These are phyloP conservation scores for Croton setiger DNA, from an alignment of 441 rosid species.

Conservation along the genomic window DNA sequence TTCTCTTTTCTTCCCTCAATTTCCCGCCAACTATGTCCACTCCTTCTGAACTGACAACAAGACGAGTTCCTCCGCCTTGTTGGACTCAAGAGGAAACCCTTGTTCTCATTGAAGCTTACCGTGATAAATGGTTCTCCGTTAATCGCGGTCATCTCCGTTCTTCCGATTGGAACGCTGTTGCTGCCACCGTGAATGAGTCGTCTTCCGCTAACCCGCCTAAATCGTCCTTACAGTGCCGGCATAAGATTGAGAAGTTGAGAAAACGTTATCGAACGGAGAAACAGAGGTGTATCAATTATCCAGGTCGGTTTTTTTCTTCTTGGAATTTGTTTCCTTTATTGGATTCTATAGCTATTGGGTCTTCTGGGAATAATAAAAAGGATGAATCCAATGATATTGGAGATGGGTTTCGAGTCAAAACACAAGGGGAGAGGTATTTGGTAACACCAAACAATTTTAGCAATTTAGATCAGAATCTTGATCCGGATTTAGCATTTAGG, in stretches of 20 bases:
- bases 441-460: not conserved
- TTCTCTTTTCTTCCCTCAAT: slow-evolving; percentile 6
- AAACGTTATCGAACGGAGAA: slow-evolving; percentile 82
- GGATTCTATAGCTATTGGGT: slow-evolving; percentile 81
- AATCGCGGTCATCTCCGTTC: slow-evolving; percentile 81
- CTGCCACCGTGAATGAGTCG: slow-evolving; percentile 49
- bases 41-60: slow-evolving; percentile 30
- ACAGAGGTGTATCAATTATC: slow-evolving; percentile 72
- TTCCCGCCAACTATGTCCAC: slow-evolving; percentile 20
- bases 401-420: slow-evolving; percentile 36
- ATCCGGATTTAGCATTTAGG: slow-evolving; percentile 10
- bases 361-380: slow-evolving; percentile 34
- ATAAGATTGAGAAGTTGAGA: slow-evolving; percentile 94
- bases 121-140: slow-evolving; percentile 79
- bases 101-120: slow-evolving; percentile 69
- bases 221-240: slow-evolving; percentile 86
- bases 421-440: slow-evolving; percentile 9
- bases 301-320: slow-evolving; percentile 59
- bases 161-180: slow-evolving; percentile 82
- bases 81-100: slow-evolving; percentile 83
- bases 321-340: slow-evolving; percentile 80
- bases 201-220: slow-evolving; percentile 60
- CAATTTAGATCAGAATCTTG: slow-evolving; percentile 7
- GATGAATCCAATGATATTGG: slow-evolving; percentile 23
- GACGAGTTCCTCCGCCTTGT: slow-evolving; percentile 89